Percentiles rank a stretch among this genome's conserved stretches.
phyloP scores from a whole-genome alignment of 1,284 basidiomycete genomes.

The Ceratobasidium sp. region DNA sequence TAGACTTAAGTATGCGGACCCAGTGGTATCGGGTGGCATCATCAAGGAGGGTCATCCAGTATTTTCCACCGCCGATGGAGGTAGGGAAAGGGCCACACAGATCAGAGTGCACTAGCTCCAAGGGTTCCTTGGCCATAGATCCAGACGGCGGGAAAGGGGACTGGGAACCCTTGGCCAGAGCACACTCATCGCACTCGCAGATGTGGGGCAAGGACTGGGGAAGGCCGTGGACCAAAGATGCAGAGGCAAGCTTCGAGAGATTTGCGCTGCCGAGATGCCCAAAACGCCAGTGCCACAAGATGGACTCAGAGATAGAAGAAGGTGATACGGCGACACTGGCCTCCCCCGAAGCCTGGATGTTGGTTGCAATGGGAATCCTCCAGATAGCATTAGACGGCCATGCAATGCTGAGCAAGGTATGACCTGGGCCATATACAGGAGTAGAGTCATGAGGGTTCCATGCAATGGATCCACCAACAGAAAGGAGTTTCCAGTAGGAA shows the following conservation, averaged over 20 bases:
- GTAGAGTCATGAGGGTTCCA: background rate
- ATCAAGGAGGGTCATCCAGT: slow-evolving; percentile 44
- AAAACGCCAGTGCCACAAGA: slow-evolving; percentile 5
- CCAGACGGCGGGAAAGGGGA: slow-evolving; percentile 31
- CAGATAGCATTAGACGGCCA: background rate
- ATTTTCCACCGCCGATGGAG: slow-evolving; percentile 24
- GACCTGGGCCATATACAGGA: background rate
- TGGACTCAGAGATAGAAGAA: background rate
- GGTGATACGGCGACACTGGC: background rate
- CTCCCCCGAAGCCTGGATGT: background rate
- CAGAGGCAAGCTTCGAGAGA: background rate
- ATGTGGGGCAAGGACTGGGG: background rate
- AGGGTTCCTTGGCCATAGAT: background rate
- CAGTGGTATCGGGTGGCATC: slow-evolving; percentile 41
- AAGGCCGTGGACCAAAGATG: background rate
- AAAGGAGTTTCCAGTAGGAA: background rate
- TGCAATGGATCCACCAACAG: background rate
- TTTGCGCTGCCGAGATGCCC: background rate
- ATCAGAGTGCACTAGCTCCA: slow-evolving; percentile 45
- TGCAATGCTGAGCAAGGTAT: background rate
- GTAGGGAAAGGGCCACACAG: slow-evolving; percentile 40
- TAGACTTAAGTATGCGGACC: slow-evolving; percentile 32
- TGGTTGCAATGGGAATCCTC: background rate
- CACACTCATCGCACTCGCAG: slow-evolving; percentile 38
- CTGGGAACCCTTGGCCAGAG: slow-evolving; percentile 24